Evolutionary conservation across 2,329 filamentous ascomycete species (phyloP).

Genomic region (Pyricularia grisea): DNA sequence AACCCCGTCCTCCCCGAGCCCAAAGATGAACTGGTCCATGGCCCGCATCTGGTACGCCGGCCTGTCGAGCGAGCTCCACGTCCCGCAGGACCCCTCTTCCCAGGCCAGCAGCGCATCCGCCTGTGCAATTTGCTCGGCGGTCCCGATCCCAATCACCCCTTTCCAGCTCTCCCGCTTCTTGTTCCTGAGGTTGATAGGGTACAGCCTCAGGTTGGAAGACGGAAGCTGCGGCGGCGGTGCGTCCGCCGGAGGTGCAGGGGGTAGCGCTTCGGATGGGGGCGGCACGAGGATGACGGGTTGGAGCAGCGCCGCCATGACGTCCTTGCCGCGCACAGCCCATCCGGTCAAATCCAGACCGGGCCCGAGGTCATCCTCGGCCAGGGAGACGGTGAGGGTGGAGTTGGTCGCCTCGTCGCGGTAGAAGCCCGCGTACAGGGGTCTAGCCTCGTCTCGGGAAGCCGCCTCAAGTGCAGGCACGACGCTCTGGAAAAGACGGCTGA

Average conservation of each 20-base stretch:
- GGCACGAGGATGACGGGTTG: not conserved
- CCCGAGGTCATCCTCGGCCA: no score
- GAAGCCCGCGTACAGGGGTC: conserved; percentile 21
- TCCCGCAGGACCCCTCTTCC: not conserved
- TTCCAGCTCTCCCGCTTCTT: not conserved
- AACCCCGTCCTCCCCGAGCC: not conserved
- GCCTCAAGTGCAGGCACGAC: conserved; percentile 27
- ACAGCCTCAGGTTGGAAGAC: not conserved
- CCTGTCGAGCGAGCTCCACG: conserved; percentile 1
- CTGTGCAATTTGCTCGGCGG: not conserved
- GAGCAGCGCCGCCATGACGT: not conserved
- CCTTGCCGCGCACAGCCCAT: not conserved
- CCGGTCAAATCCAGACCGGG: not conserved
- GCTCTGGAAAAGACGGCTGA: not conserved
- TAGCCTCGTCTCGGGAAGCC: conserved; percentile 27
- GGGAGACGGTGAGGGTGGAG: conserved; percentile 16
- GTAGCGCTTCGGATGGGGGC: no score
- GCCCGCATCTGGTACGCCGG: not conserved
- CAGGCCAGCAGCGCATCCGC: not conserved
- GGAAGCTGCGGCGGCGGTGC: no score
- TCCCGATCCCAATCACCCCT: not conserved
- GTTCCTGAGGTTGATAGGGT: conserved; percentile 2
- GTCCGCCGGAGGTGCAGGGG: not conserved
- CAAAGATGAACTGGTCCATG: conserved; percentile 2
- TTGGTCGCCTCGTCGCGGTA: conserved; percentile 27